These are phyloP conservation scores for Tetradesmus obliquus DNA, from an alignment of 139 green algal species.

Conservation along the genomic window DNA sequence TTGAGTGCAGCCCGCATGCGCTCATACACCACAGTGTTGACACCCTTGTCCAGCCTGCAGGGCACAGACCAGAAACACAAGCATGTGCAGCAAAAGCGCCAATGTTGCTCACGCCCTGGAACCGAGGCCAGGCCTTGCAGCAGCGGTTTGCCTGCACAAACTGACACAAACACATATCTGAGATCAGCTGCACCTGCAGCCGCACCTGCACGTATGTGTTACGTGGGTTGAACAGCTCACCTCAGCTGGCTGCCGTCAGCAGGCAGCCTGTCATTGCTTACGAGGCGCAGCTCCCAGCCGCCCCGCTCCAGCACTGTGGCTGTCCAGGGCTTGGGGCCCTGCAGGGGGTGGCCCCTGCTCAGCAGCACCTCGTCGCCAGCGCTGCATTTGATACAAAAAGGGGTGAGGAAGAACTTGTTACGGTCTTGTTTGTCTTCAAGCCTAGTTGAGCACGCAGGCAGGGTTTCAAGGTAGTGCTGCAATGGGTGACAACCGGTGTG, in stretches of 20 bases:
- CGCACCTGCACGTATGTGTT: too few species aligned
- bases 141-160: too few species aligned
- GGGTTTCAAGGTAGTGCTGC: too few species aligned
- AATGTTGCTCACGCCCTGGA: too few species aligned
- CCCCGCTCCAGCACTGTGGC: background rate
- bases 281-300: background rate
- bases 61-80: background rate
- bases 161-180: too few species aligned
- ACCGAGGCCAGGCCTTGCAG: too few species aligned
- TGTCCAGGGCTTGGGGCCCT: background rate
- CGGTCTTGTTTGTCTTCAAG: too few species aligned
- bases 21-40: constrained; percentile 54
- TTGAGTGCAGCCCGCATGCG: constrained; percentile 49
- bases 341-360: constrained; percentile 8
- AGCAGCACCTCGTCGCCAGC: constrained; percentile 21
- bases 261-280: background rate
- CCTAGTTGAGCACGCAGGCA: too few species aligned
- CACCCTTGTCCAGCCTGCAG: constrained; percentile 55
- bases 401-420: too few species aligned
- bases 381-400: too few species aligned
- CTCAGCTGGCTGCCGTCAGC: constrained; percentile 9
- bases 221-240: background rate
- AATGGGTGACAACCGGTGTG: too few species aligned
- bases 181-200: too few species aligned
- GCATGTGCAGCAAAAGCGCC: background rate